Evolutionary conservation across 192 early-diverging fungal species (phyloP).

Genomic region (Backusella morwellensis): DNA sequence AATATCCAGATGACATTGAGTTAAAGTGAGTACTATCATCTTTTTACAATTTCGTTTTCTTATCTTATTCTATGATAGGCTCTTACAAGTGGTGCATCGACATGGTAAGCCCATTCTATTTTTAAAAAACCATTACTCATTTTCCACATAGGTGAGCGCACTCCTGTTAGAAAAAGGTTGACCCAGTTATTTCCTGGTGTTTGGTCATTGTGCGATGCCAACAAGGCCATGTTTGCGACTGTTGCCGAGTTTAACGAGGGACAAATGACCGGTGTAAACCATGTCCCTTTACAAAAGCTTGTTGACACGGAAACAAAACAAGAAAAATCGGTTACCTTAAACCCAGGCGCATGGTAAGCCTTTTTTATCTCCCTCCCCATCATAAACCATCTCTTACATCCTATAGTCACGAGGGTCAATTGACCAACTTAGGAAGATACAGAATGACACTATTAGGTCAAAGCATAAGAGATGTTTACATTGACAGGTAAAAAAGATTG

Average conservation of each 20-base stretch:
- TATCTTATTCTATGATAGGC: background rate
- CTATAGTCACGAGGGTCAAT: conserved; percentile 31
- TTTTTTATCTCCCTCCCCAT: background rate
- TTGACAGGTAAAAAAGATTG: conserved; percentile 20
- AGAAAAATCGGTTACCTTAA: background rate
- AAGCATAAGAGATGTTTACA: conserved; percentile 30
- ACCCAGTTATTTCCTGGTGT: conserved; percentile 27
- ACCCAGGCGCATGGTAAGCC: conserved; percentile 12
- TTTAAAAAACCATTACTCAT: background rate
- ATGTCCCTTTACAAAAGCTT: conserved; percentile 14
- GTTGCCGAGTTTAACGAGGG: conserved; percentile 17
- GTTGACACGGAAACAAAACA: conserved; percentile 17
- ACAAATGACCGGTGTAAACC: background rate
- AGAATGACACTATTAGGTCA: conserved; percentile 32
- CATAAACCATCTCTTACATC: too few relatives aligned
- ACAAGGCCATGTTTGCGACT: conserved; percentile 21
- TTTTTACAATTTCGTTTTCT: background rate
- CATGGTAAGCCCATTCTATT: conserved; percentile 30
- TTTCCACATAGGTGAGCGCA: conserved; percentile 36
- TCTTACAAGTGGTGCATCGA: conserved; percentile 40
- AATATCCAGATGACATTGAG: conserved; percentile 32
- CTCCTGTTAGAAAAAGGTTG: conserved; percentile 35
- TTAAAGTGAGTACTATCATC: conserved; percentile 14
- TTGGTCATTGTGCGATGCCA: conserved; percentile 40
- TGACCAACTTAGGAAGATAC: conserved; percentile 37